These are phyloP conservation scores for Penicillium subrubescens DNA, from an alignment of 495 filamentous ascomycete species.

Conservation along the genomic window DNA sequence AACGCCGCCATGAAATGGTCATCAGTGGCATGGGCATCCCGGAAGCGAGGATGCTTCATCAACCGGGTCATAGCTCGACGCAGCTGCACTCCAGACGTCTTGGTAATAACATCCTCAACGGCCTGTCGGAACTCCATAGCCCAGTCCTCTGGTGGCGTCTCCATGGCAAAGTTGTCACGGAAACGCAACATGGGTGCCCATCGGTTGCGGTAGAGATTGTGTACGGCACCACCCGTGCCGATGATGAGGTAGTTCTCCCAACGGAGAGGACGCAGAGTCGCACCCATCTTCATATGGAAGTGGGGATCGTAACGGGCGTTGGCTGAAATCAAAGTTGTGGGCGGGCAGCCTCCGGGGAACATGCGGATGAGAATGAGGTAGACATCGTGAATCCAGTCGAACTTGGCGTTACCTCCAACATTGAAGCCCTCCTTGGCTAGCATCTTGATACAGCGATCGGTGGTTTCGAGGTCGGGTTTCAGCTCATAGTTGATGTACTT, in stretches of 20 bases:
- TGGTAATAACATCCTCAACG: conserved; percentile 55
- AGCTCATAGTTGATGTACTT: conserved; percentile 61
- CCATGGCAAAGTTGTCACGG: conserved; percentile 61
- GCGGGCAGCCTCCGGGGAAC: conserved; percentile 59
- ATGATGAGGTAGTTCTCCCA: conserved; percentile 55
- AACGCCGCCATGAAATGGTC: conserved; percentile 63
- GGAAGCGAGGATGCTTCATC: conserved; percentile 62
- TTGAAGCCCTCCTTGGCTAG: conserved; percentile 53
- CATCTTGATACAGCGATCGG: conserved; percentile 45
- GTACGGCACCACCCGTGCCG: conserved; percentile 63
- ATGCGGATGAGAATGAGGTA: conserved; percentile 65
- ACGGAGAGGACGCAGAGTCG: conserved; percentile 53
- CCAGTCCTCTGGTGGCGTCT: conserved; percentile 55
- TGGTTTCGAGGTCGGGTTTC: conserved; percentile 53
- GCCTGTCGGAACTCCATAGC: conserved; percentile 63
- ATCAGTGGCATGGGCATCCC: conserved; percentile 65
- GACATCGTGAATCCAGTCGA: conserved; percentile 69
- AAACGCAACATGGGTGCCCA: conserved; percentile 62
- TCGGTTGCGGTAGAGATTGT: conserved; percentile 65
- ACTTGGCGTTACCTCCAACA: conserved; percentile 45
- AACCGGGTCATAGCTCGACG: conserved; percentile 52
- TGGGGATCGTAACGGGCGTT: conserved; percentile 64
- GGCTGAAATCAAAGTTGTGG: conserved; percentile 58
- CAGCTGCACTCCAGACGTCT: conserved; percentile 50
- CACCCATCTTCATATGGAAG: conserved; percentile 58